These are phyloP conservation scores for Fonsecaea erecta DNA, from an alignment of 2,329 filamentous ascomycete genomes.

Conservation along the genomic window DNA sequence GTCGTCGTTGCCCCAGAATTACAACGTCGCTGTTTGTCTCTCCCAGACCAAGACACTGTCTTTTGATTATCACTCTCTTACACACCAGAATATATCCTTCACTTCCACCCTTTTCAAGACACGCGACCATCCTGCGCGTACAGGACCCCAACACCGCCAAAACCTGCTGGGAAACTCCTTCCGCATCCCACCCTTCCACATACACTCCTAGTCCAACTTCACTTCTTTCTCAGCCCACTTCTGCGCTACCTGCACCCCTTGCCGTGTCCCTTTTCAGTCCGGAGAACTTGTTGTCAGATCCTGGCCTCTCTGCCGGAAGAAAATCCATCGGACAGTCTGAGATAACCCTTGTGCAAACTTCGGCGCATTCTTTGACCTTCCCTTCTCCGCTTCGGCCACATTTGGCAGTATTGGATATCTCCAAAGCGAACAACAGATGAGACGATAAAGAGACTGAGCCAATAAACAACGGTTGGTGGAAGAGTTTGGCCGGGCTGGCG, in stretches of 20 bases:
- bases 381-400: background rate
- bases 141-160: background rate
- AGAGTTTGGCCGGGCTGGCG: conserved; percentile 30
- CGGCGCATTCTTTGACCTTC: conserved; percentile 25
- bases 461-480: conserved; percentile 21
- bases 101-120: background rate
- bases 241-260: background rate
- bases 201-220: background rate
- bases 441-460: conserved; percentile 12
- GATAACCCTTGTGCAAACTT: conserved; percentile 17
- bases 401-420: background rate
- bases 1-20: background rate
- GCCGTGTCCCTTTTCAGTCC: background rate
- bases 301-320: background rate
- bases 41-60: background rate
- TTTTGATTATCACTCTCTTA: background rate
- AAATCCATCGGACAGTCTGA: conserved; percentile 6
- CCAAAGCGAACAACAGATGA: conserved; percentile 19
- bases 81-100: background rate
- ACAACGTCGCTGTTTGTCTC: background rate
- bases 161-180: background rate
- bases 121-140: background rate
- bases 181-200: background rate
- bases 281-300: background rate
- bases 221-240: background rate